Evolutionary conservation across 306 rosid species (phyloP), one percentile per base, ranked within the genome.

Genomic region (Crataegus laevigata): DNA sequence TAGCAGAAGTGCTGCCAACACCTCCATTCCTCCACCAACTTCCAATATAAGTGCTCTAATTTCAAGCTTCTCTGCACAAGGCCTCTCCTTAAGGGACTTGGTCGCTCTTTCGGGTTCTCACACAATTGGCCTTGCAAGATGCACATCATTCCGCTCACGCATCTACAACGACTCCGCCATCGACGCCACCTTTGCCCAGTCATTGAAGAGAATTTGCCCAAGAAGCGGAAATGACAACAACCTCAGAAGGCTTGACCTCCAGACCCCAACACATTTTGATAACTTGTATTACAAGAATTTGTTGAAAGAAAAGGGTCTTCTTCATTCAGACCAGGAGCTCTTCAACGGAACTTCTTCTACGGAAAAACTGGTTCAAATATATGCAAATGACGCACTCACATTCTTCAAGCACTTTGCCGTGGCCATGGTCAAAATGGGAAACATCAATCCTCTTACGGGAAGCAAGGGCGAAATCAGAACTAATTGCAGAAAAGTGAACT

Each of bases 311-410:
- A 85, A 77, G 75, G 90, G 55, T 36, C 91, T 84, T 70, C 87
- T 89, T 52, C 94, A 89, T 74, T 89, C 90, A 11, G 88, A 89
- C 68, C 91, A 87, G 68, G 85, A 83, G 71, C 78, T 87, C 69
- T 85, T 75, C 77, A 85, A 80, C 54, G 87, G 84, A 12, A 59
- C 77, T 24, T 79, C 82, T 14, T 65, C 69, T 64, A 24, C 89
- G 1, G 85, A 84, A 64, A 59, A 68, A 22, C 75, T 86, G 52
- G 92, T 90, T 22, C 22, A 21, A 43, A 74, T 61, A 63, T 86
- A 86, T 3, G 89, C 96, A 22, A 36, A 60, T 5, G 1, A 83
- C 60, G 10, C 8, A 3, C 28, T 12, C 0, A 40, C 63, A 18
- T 89, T 87, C 70, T 87, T 78, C 58, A 3, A 71, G 11, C 85